A percentile compares a stretch with the other conserved stretches of the same genome.
These are phyloP conservation scores for Fomitiporia mediterranea DNA, from an alignment of 1,284 basidiomycete species.

Conservation along the genomic window DNA sequence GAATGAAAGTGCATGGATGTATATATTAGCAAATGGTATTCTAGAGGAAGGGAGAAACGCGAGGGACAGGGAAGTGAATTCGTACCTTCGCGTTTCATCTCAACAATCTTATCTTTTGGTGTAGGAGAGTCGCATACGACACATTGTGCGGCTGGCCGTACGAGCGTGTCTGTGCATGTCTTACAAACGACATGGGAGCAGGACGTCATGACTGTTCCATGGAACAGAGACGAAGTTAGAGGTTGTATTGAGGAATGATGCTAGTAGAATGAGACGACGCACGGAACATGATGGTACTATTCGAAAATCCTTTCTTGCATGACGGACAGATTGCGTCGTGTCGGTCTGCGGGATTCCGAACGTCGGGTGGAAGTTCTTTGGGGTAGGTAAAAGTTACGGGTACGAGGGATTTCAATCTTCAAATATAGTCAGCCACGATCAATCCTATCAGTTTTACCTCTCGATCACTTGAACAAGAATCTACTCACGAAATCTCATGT, in stretches of 20 bases:
- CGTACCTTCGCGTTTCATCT: slow-evolving; percentile 76
- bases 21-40: no score
- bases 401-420: slow-evolving; percentile 69
- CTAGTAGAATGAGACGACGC: slow-evolving; percentile 32
- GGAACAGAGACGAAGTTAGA: background rate
- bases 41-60: background rate
- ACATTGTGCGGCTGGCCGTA: slow-evolving; percentile 71
- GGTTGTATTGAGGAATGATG: background rate
- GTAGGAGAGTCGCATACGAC: slow-evolving; percentile 71
- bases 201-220: slow-evolving; percentile 57
- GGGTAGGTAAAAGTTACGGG: slow-evolving; percentile 70
- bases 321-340: slow-evolving; percentile 75
- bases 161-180: slow-evolving; percentile 79
- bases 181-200: slow-evolving; percentile 88
- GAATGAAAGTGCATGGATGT: slow-evolving; percentile 14
- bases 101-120: slow-evolving; percentile 65
- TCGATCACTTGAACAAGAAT: background rate
- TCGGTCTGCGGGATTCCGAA: slow-evolving; percentile 45
- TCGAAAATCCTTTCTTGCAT: slow-evolving; percentile 83
- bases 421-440: background rate
- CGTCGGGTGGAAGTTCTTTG: slow-evolving; percentile 30
- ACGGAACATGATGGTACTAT: slow-evolving; percentile 69
- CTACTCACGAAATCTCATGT: slow-evolving; percentile 68
- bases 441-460: background rate
- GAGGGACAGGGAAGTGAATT: slow-evolving; percentile 11